A percentile compares a stretch with the other conserved stretches of the same genome.
Evolutionary conservation across 2,329 filamentous ascomycete genomes (phyloP).

Genomic region (Xylaria arbuscula): DNA sequence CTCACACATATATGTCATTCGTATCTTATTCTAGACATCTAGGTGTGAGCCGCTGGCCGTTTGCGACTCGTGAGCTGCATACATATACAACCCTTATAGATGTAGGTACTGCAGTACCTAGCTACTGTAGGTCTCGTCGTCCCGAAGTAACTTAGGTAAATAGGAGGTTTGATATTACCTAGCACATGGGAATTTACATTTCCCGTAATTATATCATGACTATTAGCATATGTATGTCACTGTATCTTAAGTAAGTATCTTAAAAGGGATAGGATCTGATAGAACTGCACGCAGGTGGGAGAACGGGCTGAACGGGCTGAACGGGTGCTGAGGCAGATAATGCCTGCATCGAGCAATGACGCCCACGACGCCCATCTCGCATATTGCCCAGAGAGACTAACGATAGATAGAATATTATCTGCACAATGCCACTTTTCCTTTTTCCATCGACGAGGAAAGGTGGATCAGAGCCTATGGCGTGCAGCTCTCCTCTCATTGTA

Average conservation of each 20-base stretch:
- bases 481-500: slow-evolving; percentile 13
- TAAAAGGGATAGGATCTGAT: background rate
- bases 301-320: no score
- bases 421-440: slow-evolving; percentile 9
- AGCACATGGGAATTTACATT: background rate
- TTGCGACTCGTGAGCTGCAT: slow-evolving; percentile 19
- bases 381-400: background rate
- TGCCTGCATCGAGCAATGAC: background rate
- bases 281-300: background rate
- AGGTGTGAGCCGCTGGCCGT: background rate
- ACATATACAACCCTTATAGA: slow-evolving; percentile 4
- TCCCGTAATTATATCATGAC: slow-evolving; percentile 27
- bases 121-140: background rate
- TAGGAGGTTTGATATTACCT: background rate
- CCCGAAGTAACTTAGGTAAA: slow-evolving; percentile 4
- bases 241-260: background rate
- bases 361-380: background rate
- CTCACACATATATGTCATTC: slow-evolving; percentile 13
- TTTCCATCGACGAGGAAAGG: slow-evolving; percentile 1
- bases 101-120: background rate
- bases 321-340: no score
- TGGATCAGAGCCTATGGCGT: slow-evolving; percentile 10
- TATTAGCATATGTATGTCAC: background rate
- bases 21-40: no score
- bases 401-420: background rate